Percentiles rank a stretch among this genome's conserved stretches.
Conservation (phyloP, 1,139 yeast species). For the Hanseniaspora uvarum region DNA sequence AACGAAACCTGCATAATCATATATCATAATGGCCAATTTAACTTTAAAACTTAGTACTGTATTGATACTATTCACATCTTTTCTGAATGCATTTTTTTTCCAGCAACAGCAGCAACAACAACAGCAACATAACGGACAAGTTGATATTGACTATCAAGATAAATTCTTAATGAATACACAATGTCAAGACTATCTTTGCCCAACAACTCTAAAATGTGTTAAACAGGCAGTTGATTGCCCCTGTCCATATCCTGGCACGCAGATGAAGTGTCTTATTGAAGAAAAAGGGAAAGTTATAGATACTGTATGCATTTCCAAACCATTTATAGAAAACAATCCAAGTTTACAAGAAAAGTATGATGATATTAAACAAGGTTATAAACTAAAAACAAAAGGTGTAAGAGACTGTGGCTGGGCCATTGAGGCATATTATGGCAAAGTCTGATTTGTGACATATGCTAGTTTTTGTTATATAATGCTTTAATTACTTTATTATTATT, state of each 20-base stretch:
- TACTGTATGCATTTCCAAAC: conserved; percentile 70
- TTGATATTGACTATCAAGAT: conserved; percentile 27
- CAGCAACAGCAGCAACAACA: conserved; percentile 32
- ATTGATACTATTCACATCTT: conserved; percentile 20
- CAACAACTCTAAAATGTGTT: conserved; percentile 74
- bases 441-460: conserved; percentile 21
- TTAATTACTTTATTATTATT: neutral
- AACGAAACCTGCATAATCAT: neutral
- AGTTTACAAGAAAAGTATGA: conserved; percentile 36
- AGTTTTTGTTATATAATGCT: neutral
- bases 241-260: conserved; percentile 79
- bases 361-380: conserved; percentile 42
- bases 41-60: neutral
- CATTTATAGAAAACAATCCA: conserved; percentile 40
- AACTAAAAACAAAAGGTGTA: conserved; percentile 43
- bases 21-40: neutral
- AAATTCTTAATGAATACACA: conserved; percentile 30
- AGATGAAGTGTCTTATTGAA: conserved; percentile 69
- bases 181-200: conserved; percentile 67
- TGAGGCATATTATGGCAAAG: conserved; percentile 42
- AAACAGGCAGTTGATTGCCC: conserved; percentile 64
- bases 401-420: conserved; percentile 75
- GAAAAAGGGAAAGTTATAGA: conserved; percentile 37
- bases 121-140: conserved; percentile 30
- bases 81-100: conserved; percentile 22